Evolutionary conservation across 208 protist species (phyloP).

Genomic region (Leishmania braziliensis): DNA sequence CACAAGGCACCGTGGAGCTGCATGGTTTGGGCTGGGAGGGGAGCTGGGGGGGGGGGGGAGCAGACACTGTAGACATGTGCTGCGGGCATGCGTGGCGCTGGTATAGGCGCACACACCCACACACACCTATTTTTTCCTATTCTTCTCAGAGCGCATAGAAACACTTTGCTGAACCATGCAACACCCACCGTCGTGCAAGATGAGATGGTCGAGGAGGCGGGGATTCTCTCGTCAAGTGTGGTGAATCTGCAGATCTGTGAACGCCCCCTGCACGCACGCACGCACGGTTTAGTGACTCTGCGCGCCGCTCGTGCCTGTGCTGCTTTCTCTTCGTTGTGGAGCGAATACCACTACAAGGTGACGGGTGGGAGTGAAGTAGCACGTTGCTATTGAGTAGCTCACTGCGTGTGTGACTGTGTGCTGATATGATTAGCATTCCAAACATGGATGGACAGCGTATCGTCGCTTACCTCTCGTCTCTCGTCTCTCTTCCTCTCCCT

Average conservation of each 20-base stretch:
- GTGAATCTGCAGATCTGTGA: not conserved
- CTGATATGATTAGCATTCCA: not conserved
- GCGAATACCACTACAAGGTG: not conserved
- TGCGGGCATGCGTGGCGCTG: not conserved
- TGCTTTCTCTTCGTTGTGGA: not conserved
- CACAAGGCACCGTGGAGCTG: not conserved
- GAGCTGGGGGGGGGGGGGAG: not conserved
- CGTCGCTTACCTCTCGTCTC: not conserved
- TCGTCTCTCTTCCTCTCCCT: not conserved
- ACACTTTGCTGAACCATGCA: not conserved
- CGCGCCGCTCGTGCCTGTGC: not conserved
- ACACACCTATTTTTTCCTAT: conserved; percentile 16
- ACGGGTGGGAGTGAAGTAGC: not conserved
- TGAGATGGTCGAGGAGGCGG: not conserved
- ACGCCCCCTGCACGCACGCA: not conserved
- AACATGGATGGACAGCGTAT: not conserved
- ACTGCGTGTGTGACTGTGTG: not conserved
- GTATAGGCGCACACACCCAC: not conserved
- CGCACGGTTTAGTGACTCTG: not conserved
- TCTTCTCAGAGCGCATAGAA: conserved; percentile 19
- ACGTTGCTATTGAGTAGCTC: not conserved
- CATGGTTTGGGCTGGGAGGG: not conserved
- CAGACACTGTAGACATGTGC: not conserved
- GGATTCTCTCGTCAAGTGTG: not conserved
- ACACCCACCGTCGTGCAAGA: not conserved